Percentiles rank a stretch among this genome's conserved stretches.
phyloP scores from a whole-genome alignment of 2,329 filamentous ascomycete species.

The Albifimbria verrucaria region DNA sequence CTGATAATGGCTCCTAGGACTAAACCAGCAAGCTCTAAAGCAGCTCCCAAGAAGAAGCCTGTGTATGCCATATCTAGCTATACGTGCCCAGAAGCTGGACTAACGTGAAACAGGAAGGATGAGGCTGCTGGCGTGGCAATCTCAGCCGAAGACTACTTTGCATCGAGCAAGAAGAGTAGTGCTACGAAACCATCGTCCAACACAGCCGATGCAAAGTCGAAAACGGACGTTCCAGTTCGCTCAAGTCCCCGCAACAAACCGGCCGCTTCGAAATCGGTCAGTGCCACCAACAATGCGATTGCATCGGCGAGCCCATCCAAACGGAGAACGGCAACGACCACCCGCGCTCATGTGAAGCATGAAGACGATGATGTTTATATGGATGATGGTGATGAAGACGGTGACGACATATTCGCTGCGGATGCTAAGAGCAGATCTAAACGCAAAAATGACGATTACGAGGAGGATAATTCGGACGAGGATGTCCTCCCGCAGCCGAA shows the following conservation, averaged over 20 bases:
- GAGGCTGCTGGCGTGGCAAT: conserved; percentile 48
- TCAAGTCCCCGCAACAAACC: conserved; percentile 50
- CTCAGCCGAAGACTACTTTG: conserved; percentile 57
- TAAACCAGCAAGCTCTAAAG: conserved; percentile 48
- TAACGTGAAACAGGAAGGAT: conserved; percentile 27
- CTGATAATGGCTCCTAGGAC: conserved; percentile 34
- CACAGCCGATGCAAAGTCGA: conserved; percentile 34
- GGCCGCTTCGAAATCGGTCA: conserved; percentile 24
- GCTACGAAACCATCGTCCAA: conserved; percentile 34
- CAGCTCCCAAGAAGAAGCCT: conserved; percentile 52
- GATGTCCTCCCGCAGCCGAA: conserved; percentile 61
- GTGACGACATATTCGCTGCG: conserved; percentile 79
- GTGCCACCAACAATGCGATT: conserved; percentile 24
- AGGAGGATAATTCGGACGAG: conserved; percentile 71
- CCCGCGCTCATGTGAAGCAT: conserved; percentile 40
- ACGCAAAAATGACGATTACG: conserved; percentile 70
- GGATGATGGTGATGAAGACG: conserved; percentile 67
- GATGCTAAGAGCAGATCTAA: conserved; percentile 64
- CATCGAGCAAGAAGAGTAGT: conserved; percentile 42
- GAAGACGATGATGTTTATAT: conserved; percentile 54
- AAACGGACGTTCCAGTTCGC: conserved; percentile 44
- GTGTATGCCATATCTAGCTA: conserved; percentile 34
- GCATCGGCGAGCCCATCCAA: conserved; percentile 24
- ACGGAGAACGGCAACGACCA: conserved; percentile 38
- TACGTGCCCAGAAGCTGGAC: neutral